Conservation (phyloP, 768 basidiomycete genomes). For the Macrocybe gigantea region DNA sequence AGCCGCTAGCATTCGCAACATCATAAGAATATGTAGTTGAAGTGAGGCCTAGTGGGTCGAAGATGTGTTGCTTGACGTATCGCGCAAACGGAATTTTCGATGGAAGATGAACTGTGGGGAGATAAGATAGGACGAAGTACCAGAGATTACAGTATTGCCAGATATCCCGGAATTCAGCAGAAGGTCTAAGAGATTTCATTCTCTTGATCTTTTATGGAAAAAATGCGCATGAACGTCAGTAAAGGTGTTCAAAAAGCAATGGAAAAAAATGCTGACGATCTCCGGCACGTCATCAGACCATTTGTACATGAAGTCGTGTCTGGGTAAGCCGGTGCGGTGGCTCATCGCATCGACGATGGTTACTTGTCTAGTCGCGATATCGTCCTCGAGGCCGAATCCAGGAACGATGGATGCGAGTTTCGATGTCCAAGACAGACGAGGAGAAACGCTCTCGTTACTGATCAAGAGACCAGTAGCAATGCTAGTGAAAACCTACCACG, state of each 20-base stretch:
- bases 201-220: slow-evolving; percentile 8
- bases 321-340: slow-evolving; percentile 21
- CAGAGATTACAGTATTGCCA: slow-evolving; percentile 21
- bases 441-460: slow-evolving; percentile 16
- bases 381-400: slow-evolving; percentile 17
- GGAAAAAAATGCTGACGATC: slow-evolving; percentile 1
- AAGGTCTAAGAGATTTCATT: slow-evolving; percentile 15
- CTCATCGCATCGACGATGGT: slow-evolving; percentile 20
- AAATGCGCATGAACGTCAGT: background rate
- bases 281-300: slow-evolving; percentile 2
- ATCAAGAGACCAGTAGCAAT: slow-evolving; percentile 19
- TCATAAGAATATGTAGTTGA: slow-evolving; percentile 20
- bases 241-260: background rate
- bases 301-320: slow-evolving; percentile 12
- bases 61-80: slow-evolving; percentile 21
- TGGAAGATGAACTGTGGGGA: slow-evolving; percentile 13
- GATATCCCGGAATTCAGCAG: slow-evolving; percentile 17
- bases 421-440: slow-evolving; percentile 16
- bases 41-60: slow-evolving; percentile 19
- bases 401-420: slow-evolving; percentile 19
- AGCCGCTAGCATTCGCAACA: slow-evolving; percentile 17
- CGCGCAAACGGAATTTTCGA: slow-evolving; percentile 12
- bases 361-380: slow-evolving; percentile 11
- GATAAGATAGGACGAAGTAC: slow-evolving; percentile 18
- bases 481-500: slow-evolving; percentile 16